phyloP scores from a whole-genome alignment of 139 green algal species.

The Picochlorum sp. region DNA sequence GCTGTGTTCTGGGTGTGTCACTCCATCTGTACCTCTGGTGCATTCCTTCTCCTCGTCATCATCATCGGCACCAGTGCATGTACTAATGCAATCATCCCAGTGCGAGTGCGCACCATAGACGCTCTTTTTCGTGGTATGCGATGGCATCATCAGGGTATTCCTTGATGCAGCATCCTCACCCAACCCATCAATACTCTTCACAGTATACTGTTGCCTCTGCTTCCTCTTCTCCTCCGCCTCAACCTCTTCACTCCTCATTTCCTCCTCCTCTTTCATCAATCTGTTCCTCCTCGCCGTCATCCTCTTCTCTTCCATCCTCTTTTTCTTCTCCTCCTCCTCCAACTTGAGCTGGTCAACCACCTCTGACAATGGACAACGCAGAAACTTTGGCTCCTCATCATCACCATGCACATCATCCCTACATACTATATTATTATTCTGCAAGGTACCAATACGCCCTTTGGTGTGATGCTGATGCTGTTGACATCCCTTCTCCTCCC shows the following conservation, averaged over 20 bases:
- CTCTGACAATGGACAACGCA: background rate
- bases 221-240: no score
- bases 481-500: background rate
- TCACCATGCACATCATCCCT: background rate
- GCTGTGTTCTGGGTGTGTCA: no score
- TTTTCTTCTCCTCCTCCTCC: background rate
- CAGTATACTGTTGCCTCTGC: no score
- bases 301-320: background rate
- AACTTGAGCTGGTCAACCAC: background rate
- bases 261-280: background rate
- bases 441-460: background rate
- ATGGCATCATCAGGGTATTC: no score
- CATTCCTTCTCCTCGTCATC: background rate
- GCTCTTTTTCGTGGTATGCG: background rate
- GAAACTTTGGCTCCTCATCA: background rate
- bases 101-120: background rate
- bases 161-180: no score
- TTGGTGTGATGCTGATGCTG: background rate
- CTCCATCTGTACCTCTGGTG: no score
- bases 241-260: no score
- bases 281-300: background rate
- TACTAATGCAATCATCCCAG: background rate
- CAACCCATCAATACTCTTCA: no score
- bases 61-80: background rate
- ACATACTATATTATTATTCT: background rate